Evolutionary conservation across 768 basidiomycete species (phyloP).

Genomic region (Tephrocybe sp.): DNA sequence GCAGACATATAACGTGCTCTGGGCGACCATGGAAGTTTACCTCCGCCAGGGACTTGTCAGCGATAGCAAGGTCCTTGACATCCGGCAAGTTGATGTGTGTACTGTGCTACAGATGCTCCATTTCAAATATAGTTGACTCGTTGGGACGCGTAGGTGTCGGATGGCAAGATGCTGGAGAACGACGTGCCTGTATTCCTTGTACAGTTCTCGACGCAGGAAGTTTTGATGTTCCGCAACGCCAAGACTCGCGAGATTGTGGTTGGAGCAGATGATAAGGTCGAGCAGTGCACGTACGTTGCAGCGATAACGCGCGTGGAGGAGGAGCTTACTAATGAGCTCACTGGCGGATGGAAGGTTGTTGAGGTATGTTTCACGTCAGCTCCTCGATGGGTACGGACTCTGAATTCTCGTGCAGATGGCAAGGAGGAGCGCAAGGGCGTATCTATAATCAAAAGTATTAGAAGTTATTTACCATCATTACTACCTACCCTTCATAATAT

Average conservation of each 20-base stretch:
- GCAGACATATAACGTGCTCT: conserved; percentile 96
- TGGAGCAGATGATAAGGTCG: conserved; percentile 88
- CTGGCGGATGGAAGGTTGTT: conserved; percentile 97
- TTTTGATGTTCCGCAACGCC: conserved; percentile 87
- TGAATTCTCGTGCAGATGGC: conserved; percentile 34
- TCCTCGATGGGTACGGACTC: neutral
- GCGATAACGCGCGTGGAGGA: conserved; percentile 87
- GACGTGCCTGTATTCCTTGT: conserved; percentile 89
- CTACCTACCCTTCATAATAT: conserved; percentile 12
- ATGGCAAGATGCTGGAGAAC: conserved; percentile 89
- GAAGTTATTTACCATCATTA: conserved; percentile 20
- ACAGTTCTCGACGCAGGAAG: conserved; percentile 91
- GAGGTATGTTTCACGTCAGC: conserved; percentile 59
- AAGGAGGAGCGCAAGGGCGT: conserved; percentile 44
- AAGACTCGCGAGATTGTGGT: conserved; percentile 85
- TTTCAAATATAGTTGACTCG: conserved; percentile 10
- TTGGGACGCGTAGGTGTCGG: conserved; percentile 56
- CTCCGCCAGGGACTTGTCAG: conserved; percentile 87
- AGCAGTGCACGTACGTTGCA: conserved; percentile 91
- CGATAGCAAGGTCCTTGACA: conserved; percentile 94
- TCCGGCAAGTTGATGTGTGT: conserved; percentile 93
- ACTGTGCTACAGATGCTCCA: neutral
- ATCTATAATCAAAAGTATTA: conserved; percentile 34
- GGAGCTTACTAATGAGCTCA: conserved; percentile 89
- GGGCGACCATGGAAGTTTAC: conserved; percentile 97